Evolutionary conservation across 2,329 filamentous ascomycete species (phyloP).

Genomic region (Diaporthe sp.): DNA sequence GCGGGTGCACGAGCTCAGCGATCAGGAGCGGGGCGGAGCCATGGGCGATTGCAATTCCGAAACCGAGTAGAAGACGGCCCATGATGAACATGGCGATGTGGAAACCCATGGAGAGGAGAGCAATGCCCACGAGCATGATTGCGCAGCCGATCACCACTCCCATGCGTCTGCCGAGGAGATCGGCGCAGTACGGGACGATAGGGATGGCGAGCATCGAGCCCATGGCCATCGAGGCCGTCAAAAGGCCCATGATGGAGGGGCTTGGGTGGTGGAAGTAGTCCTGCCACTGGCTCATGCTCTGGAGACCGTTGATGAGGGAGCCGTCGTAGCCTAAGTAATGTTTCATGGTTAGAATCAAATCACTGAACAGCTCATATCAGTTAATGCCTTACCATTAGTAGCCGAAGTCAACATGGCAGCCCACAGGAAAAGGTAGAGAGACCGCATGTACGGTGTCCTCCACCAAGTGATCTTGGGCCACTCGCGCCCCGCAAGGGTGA

Average conservation of each 20-base stretch:
- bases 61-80: constrained; percentile 54
- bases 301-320: constrained; percentile 61
- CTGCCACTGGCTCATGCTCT: constrained; percentile 60
- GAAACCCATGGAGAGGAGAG: constrained; percentile 53
- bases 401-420: constrained; percentile 53
- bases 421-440: constrained; percentile 51
- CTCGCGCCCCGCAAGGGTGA: constrained; percentile 45
- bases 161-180: constrained; percentile 58
- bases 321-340: constrained; percentile 54
- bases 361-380: background rate
- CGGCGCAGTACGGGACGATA: constrained; percentile 60
- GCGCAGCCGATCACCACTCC: constrained; percentile 59
- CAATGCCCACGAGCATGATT: constrained; percentile 58
- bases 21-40: constrained; percentile 44
- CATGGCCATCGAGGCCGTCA: constrained; percentile 60
- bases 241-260: constrained; percentile 55
- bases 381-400: constrained; percentile 49
- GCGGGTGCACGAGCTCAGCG: constrained; percentile 56
- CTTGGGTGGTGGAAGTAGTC: constrained; percentile 49
- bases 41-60: constrained; percentile 47
- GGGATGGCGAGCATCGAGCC: constrained; percentile 60
- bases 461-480: constrained; percentile 50
- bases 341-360: background rate
- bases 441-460: constrained; percentile 49
- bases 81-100: constrained; percentile 57